Conservation (phyloP, 345 rosid genomes). For the Gossypium raimondii region DNA sequence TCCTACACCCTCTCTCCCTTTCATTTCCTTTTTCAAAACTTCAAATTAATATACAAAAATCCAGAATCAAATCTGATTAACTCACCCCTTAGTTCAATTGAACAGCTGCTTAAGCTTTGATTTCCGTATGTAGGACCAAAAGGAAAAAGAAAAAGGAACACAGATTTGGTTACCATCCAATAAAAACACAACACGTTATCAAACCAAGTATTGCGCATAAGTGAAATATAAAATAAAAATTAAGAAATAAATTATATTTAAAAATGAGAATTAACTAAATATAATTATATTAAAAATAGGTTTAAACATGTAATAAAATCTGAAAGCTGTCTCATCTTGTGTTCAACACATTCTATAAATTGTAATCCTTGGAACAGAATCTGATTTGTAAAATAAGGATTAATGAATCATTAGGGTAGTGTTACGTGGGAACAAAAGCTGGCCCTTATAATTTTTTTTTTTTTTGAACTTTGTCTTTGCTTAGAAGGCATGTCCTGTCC, state of each 20-base stretch:
- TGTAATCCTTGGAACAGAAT: background rate
- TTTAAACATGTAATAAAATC: no score
- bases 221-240: no score
- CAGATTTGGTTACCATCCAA: constrained; percentile 11
- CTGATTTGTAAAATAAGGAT: background rate
- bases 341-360: background rate
- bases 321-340: background rate
- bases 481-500: constrained; percentile 38
- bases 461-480: constrained; percentile 27
- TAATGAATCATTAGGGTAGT: constrained; percentile 21
- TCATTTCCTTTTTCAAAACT: no score
- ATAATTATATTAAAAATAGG: no score
- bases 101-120: background rate
- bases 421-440: constrained; percentile 36
- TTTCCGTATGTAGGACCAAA: constrained; percentile 13
- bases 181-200: constrained; percentile 18
- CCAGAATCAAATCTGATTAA: no score
- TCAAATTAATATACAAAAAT: no score
- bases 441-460: background rate
- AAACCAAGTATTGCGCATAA: background rate
- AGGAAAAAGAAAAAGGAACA: background rate
- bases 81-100: no score
- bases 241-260: no score
- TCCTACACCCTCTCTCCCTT: background rate
- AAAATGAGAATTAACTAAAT: no score